Conservation (phyloP, 2,329 filamentous ascomycete species). For the Chrysoporthe puriensis region DNA sequence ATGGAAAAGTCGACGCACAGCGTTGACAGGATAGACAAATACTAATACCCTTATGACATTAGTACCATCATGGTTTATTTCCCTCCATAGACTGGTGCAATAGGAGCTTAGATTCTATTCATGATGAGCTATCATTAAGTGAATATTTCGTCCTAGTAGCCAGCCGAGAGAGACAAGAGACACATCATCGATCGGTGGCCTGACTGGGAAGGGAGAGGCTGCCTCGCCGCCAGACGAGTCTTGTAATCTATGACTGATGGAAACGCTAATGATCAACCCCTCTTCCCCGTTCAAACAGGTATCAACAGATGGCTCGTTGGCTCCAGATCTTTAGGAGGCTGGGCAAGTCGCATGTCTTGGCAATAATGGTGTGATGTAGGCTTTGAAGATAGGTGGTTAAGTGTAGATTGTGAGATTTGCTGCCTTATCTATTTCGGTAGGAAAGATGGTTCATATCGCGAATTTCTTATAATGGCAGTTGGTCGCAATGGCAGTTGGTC, state of each 20-base stretch:
- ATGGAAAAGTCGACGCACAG: neutral
- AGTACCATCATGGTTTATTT: neutral
- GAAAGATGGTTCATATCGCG: neutral
- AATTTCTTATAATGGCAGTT: no score
- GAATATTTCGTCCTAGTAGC: no score
- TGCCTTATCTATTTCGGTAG: neutral
- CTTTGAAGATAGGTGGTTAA: neutral
- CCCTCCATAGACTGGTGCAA: neutral
- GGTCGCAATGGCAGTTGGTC: no score
- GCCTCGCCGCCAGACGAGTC: neutral
- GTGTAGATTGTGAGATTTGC: neutral
- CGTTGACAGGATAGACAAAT: neutral
- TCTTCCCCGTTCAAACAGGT: neutral
- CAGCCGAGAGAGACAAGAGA: no score
- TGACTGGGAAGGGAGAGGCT: no score
- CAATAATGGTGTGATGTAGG: neutral
- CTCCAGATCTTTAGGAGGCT: neutral
- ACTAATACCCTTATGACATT: slow-evolving; percentile 6
- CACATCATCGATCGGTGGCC: no score
- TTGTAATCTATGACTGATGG: neutral
- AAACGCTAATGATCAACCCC: neutral
- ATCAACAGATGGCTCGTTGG: neutral
- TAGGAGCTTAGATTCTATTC: neutral
- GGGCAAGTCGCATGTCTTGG: no score
- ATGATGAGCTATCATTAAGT: neutral